Evolutionary conservation across 768 basidiomycete species (phyloP), one percentile per base, ranked within the genome.

Genomic region (Boletus barrowsii): DNA sequence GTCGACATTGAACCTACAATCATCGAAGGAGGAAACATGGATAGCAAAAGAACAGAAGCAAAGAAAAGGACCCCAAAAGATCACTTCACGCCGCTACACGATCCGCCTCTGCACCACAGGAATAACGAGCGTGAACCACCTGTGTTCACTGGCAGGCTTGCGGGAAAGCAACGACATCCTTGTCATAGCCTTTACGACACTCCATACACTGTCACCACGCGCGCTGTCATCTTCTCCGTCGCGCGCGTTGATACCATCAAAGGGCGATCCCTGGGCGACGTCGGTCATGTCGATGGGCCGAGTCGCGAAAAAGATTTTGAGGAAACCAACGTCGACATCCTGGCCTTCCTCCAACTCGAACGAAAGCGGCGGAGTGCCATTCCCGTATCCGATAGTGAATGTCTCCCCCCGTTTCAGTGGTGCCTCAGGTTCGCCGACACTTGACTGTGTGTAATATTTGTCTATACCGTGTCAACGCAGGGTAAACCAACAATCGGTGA

Each of bases 221-320:
- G 8, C 36, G 6, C 8, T 13, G 0, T 57, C 60, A 6, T 51
- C 35, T 5, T 15, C 8, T 39, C 9, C 10, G 3, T 22, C 33
- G 3, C 20, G 49, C 9, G 18, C 47, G 3, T 60, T 17, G 15
- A 33, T 6, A n/a, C 5, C 18, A 0, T 24, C 26, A 49, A 77
- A 75, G 0, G 76, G 70, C 8, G 69, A 72, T 3, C 60, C 49
- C 47, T 75, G 77, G 1, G 46, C 32, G 5, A 80, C 65, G 46
- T 62, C 63, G 5, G 64, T 58, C 48, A 78, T 63, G 57, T 75
- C 72, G 35, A 71, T 59, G 5, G 69, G 69, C 1, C 53, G 54
- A 1, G 73, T 75, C 10, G 77, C 65, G 18, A 79, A 53, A 54
- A 74, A 80, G 10, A 79, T 56, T 53, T 76, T 78, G 47, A 80